A percentile compares a stretch with the other conserved stretches of the same genome.
Evolutionary conservation across 31 red algal genomes (phyloP).

Genomic region (Odonthalia washingtoniensis): DNA sequence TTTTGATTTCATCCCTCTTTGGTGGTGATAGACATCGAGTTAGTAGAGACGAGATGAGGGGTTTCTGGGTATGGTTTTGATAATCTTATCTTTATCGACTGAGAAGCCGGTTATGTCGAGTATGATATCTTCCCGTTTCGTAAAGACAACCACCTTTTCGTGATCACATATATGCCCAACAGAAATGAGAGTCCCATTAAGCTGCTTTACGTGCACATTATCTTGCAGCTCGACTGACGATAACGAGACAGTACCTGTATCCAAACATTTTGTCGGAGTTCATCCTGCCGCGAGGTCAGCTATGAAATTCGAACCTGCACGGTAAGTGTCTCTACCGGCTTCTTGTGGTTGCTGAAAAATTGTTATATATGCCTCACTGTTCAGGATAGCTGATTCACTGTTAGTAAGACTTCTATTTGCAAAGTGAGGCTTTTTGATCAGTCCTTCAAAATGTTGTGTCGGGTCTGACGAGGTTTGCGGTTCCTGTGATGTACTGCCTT

Average conservation of each 20-base stretch:
- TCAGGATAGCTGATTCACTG: neutral
- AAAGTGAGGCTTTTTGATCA: neutral
- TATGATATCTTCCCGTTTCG: neutral
- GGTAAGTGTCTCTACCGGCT: neutral
- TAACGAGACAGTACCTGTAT: neutral
- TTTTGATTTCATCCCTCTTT: neutral
- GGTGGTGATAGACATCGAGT: neutral
- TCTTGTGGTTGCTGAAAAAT: neutral
- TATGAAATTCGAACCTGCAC: neutral
- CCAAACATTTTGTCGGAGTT: neutral
- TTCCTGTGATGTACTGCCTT: no score
- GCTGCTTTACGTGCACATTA: neutral
- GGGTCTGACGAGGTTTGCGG: no score
- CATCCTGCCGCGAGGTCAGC: neutral
- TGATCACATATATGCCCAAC: neutral
- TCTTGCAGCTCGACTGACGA: neutral
- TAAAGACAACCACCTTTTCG: neutral
- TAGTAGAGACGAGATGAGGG: neutral
- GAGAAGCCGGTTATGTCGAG: neutral
- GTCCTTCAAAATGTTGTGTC: neutral
- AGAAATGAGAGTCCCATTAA: constrained; percentile 1
- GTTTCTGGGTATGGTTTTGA: neutral
- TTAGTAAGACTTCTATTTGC: neutral
- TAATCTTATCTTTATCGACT: neutral
- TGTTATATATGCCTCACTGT: neutral